phyloP scores from a whole-genome alignment of 2,329 filamentous ascomycete species.

The Trichophaea hybrida region DNA sequence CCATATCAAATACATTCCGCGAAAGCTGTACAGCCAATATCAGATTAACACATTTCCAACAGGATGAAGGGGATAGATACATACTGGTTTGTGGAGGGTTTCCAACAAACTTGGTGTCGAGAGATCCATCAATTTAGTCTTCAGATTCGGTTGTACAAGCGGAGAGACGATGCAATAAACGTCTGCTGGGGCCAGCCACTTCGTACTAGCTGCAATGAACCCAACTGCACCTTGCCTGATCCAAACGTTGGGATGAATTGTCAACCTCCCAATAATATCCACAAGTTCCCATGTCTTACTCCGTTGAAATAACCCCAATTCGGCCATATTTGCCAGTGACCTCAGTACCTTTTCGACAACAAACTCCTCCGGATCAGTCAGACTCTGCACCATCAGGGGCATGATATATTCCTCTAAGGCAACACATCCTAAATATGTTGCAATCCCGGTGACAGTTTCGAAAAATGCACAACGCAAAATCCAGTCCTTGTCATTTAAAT shows the following conservation, averaged over 20 bases:
- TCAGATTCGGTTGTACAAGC: constrained; percentile 67
- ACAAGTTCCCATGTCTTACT: constrained; percentile 77
- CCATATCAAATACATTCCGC: constrained; percentile 68
- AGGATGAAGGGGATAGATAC: neutral
- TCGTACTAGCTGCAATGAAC: constrained; percentile 64
- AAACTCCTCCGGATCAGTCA: constrained; percentile 85
- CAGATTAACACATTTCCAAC: neutral
- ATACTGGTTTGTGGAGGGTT: constrained; percentile 57
- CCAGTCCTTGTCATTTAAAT: constrained; percentile 93
- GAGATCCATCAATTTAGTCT: constrained; percentile 53
- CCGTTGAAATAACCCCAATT: constrained; percentile 72
- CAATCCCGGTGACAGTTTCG: constrained; percentile 84
- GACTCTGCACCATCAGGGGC: constrained; percentile 85
- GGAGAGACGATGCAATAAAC: constrained; percentile 70
- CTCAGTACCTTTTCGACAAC: constrained; percentile 84
- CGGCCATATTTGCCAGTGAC: constrained; percentile 75
- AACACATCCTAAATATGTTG: constrained; percentile 73
- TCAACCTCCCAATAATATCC: constrained; percentile 67
- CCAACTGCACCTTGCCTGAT: constrained; percentile 74
- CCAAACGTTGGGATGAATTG: constrained; percentile 90
- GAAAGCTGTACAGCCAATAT: constrained; percentile 31
- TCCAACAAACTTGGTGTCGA: constrained; percentile 64
- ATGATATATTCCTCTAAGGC: constrained; percentile 90
- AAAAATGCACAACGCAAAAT: constrained; percentile 94
- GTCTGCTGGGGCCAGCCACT: constrained; percentile 64